Percentiles rank a stretch among this genome's conserved stretches.
Evolutionary conservation across 441 rosid species (phyloP).

Genomic region (Biscutella laevigata): DNA sequence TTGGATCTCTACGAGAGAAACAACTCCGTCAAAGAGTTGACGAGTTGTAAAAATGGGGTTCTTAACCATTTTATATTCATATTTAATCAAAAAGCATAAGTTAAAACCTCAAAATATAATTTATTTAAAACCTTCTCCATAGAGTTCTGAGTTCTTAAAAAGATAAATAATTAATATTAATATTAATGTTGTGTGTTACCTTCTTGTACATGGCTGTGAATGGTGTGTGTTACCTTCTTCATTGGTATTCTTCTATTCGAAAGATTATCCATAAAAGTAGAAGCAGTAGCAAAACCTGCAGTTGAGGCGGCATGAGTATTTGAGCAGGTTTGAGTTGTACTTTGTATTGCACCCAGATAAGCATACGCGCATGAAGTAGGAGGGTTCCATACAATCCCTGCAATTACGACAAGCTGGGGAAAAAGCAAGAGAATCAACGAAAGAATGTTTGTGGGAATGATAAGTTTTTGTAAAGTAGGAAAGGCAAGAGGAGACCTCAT

Average conservation of each 20-base stretch:
- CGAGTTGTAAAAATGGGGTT: no score
- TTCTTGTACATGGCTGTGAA: no score
- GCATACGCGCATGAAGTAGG: conserved; percentile 97
- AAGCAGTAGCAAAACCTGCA: conserved; percentile 54
- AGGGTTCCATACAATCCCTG: conserved; percentile 92
- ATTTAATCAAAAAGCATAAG: no score
- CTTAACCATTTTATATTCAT: no score
- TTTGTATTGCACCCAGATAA: conserved; percentile 37
- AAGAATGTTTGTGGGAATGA: neutral
- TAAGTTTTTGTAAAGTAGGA: neutral
- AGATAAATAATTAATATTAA: no score
- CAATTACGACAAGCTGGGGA: conserved; percentile 83
- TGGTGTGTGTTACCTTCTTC: no score
- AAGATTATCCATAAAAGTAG: neutral
- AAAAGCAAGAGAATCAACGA: neutral
- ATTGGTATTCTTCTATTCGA: neutral
- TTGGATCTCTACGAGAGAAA: no score
- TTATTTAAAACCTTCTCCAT: no score
- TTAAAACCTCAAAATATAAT: no score
- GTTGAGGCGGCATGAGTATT: conserved; percentile 69
- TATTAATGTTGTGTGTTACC: no score
- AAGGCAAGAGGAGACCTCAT: conserved; percentile 55
- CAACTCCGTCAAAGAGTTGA: no score
- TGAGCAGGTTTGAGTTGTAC: conserved; percentile 57
- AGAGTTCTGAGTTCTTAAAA: no score